Base-by-base conservation (phyloP, 73 alveolate genomes). In the Durusdinium trenchii region DNA sequence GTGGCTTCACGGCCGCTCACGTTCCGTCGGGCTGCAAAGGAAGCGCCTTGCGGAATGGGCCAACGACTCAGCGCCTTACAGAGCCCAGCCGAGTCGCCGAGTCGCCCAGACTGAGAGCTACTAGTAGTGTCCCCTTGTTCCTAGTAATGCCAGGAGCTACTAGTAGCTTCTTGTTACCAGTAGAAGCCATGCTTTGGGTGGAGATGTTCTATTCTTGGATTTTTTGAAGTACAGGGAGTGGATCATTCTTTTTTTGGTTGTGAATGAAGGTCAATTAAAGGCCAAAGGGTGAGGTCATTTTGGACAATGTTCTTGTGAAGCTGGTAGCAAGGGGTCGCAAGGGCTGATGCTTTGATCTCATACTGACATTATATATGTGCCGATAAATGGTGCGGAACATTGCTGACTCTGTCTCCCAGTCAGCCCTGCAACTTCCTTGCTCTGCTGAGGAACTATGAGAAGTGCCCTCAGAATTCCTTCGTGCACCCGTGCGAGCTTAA, bases 21-120 rank as follows among this genome's bases (percentile, higher is more conserved):
- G 95, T 99, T 84, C 99, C 99, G 2, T 95, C 99, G 50, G 99
- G 99, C 87, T 99, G 99, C 64, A 99, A 99, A 52, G 99, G 99
- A 93, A 99, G 98, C 45, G 99, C 99, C 96, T 99, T 99, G 83
- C 96, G 96, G 30, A 86, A 86, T 9, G 96, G 96, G 96, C 86
- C 45, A 36, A 43, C 40, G 42, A 42, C 96, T 67, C 42, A 90
- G 52, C 20, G 6, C 6, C 23, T n/a, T 32, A 62, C 23, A 6
- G 86, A 38, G 28, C n/a, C n/a, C n/a, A n/a, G n/a, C n/a, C n/a
- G n/a, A n/a, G n/a, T n/a, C n/a, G n/a, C n/a, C n/a, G n/a, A n/a
- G n/a, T n/a, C n/a, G n/a, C n/a, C n/a, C n/a, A n/a, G n/a, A n/a
- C n/a, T n/a, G n/a, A n/a, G n/a, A n/a, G n/a, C n/a, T n/a, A n/a